Evolutionary conservation across 2,329 filamentous ascomycete genomes (phyloP), one percentile per base, ranked within the genome.

Genomic region (Chaetomiaceae sp.): DNA sequence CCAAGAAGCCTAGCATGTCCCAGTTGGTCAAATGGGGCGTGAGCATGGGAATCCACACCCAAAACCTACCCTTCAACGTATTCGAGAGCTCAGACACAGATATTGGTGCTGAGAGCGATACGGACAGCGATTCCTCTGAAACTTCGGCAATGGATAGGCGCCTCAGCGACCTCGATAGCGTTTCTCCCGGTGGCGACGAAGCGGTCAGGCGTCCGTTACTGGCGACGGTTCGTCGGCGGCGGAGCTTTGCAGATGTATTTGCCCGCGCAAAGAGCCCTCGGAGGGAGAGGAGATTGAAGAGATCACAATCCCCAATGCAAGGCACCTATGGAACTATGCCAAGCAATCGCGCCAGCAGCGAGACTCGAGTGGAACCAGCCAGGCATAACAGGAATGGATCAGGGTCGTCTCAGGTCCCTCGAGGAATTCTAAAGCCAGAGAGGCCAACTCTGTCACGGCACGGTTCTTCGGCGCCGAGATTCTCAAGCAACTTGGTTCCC

Each of bases 41-140:
- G 20, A 87, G 75, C 59, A 75, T 89, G 56, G 85, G 86, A 1
- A 91, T 92, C 70, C 84, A 85, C 58, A 90, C 88, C 3, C 86
- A 90, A 58, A 82, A 83, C 51, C 71, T 95, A 2, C 77, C 82
- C 8, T 77, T 81, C 52, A 79, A 82, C 21, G 77, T 86, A 10
- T 73, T 88, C 4, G 73, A 71, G 27, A 61, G 55, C 11, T 64
- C 61, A 1, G 61, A 59, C 14, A 56, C 57, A 8, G 60, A 62
- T 5, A 42, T 48, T 8, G 61, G 52, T 1, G 51, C 44, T 11
- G 61, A 57, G 16, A 63, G 60, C 37, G 62, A 64, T 18, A 61
- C 60, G 46, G 61, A 61, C 10, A 62, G 52, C 34, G 61, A 60
- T 54, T 62, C 61, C 4, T 62, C 60, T 3, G 62, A 57, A 3